phyloP scores from a whole-genome alignment of 1,284 basidiomycete species.

The Trichosporon sp. region DNA sequence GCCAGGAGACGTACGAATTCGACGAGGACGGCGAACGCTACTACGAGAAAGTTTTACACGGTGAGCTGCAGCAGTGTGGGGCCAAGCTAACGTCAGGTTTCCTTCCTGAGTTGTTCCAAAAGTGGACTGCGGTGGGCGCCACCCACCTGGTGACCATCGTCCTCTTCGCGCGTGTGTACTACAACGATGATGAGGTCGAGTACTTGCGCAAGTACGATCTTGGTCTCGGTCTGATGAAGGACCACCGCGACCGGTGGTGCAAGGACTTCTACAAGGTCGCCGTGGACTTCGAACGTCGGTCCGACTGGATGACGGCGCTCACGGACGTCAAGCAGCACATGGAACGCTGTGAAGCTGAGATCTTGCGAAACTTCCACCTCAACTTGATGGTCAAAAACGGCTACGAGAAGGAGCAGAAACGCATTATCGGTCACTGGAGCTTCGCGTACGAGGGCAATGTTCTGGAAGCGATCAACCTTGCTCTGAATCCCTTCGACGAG shows the following conservation, averaged over 20 bases:
- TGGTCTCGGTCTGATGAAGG: slow-evolving; percentile 68
- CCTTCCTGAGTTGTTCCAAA: slow-evolving; percentile 77
- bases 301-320: slow-evolving; percentile 84
- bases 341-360: slow-evolving; percentile 83
- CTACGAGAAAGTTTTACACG: slow-evolving; percentile 92
- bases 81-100: slow-evolving; percentile 59
- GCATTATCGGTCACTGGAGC: slow-evolving; percentile 54
- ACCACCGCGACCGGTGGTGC: slow-evolving; percentile 77
- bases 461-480: slow-evolving; percentile 90
- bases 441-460: slow-evolving; percentile 87
- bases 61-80: slow-evolving; percentile 39
- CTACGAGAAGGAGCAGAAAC: slow-evolving; percentile 41
- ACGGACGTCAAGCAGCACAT: slow-evolving; percentile 84
- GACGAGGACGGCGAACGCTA: slow-evolving; percentile 93
- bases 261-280: slow-evolving; percentile 97
- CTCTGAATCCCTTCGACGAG: slow-evolving; percentile 88
- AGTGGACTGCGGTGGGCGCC: slow-evolving; percentile 79
- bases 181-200: slow-evolving; percentile 77
- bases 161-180: slow-evolving; percentile 90
- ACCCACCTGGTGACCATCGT: slow-evolving; percentile 95
- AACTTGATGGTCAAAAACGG: slow-evolving; percentile 45
- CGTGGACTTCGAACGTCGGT: slow-evolving; percentile 83
- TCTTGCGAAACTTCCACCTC: slow-evolving; percentile 78
- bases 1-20: slow-evolving; percentile 95
- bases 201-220: slow-evolving; percentile 59